Base-by-base conservation (phyloP, 116 monocot species). In the Cymodocea nodosa region DNA sequence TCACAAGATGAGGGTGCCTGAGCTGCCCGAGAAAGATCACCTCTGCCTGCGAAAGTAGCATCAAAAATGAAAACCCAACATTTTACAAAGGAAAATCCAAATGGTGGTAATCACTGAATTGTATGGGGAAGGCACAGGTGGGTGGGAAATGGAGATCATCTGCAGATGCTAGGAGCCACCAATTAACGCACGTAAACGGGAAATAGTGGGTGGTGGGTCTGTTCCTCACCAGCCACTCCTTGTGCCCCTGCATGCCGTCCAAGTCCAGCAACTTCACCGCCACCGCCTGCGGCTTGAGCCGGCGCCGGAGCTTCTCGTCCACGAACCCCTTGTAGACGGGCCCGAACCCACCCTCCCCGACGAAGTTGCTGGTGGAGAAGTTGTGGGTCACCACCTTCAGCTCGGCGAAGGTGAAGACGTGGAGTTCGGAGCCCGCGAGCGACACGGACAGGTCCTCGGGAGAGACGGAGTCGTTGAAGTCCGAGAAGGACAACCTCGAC, bases 1-100 rank as follows among this genome's bases (percentile, higher is more conserved):
- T 87, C 71, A 87, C 87, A 34, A 87, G 83, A 54, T 87, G 72
- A 1, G 75, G 77, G 57, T 87, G 87, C 73, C 87, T 75, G 59
- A 87, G 48, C 71, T 83, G 83, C 17, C 83, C 87, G 17, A 87
- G 75, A 62, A 87, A 83, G 39, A 83, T 83, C 6, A 87, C 87
- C 73, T 87, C 87, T 18, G 87, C 75, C 87, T 87, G 64, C 54
- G 34, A 52, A 19, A 48, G 0, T 1, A 63, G 4, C 4, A 24
- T 25, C 22, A 59, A 3, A 17, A 22, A 30, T 30, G 30, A 30
- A n/a, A 23, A 59, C 15, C 59, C 13, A 44, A 25, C 25, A 59
- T 5, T 19, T 14, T 20, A 30, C 59, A 15, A 3, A 39, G 1
- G 39, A 4, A 63, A 6, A 63, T 16, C 40, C 2, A 15, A 0